Evolutionary conservation across 345 rosid species (phyloP), one percentile per base, ranked within the genome.

Genomic region (Tarenaya hassleriana): DNA sequence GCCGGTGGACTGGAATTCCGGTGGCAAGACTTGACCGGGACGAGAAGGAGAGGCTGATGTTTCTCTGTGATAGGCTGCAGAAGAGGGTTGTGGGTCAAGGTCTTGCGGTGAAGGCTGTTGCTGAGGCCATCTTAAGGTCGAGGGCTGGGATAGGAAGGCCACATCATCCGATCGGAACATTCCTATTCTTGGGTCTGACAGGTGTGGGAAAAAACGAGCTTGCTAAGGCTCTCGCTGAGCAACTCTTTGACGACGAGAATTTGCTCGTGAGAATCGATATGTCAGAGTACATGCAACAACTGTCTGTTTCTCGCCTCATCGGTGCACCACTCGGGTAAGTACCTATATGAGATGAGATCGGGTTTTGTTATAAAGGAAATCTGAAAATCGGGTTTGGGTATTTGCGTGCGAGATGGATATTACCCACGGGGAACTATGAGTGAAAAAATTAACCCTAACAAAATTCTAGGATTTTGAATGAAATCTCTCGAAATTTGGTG

Each of bases 111-210:
- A 64, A 50, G 5, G 84, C 94, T 1, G 97, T 91, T 41, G 71
- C 96, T 12, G 92, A 91, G 61, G 91, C 98, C 0, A 86, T 87
- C 16, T 56, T 90, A 34, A 80, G 94, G 65, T 84, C 94, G 7
- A 80, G 94, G 47, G 96, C 97, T 1, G 94, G 97, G 0, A 51
- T 86, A 44, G 96, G 97, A n/a, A 80, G 95, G 69, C 98, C 89
- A 1, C 89, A 91, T 5, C 98, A 91, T 19, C 98, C 96, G 16
- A 91, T 96, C 58, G 96, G 98, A 1, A 79, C 86, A n/a, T 83
- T 86, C 71, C 60, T 86, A 6, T 83, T 90, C 80, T 67, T 83
- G 70, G 97, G 95, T 2, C 97, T 95, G 12, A 83, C 95, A n/a
- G 95, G 97, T 67, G 95, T 90, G 47, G 95, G 97, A 5, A 37